These are phyloP conservation scores for Rhodosporidiobolus sp. DNA, from an alignment of 768 basidiomycete species.

Conservation along the genomic window DNA sequence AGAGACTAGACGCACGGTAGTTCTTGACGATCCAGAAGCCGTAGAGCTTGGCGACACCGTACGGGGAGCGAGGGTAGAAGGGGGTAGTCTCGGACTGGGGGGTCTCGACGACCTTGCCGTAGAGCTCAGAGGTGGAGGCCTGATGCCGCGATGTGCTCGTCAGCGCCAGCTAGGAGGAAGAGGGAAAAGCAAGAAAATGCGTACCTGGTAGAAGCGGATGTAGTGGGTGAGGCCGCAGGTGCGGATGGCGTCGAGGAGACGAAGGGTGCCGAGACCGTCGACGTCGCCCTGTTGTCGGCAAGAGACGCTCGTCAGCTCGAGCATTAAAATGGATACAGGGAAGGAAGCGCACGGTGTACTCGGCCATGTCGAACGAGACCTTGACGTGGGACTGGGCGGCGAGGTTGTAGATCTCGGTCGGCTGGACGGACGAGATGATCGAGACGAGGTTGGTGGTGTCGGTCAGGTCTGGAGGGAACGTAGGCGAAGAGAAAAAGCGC, in stretches of 20 bases:
- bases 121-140: slow-evolving; percentile 93
- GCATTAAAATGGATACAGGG: background rate
- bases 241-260: slow-evolving; percentile 90
- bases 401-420: slow-evolving; percentile 95
- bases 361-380: slow-evolving; percentile 98
- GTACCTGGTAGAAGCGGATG: slow-evolving; percentile 82
- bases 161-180: background rate
- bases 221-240: slow-evolving; percentile 92
- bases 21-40: slow-evolving; percentile 51
- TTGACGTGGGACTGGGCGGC: slow-evolving; percentile 98
- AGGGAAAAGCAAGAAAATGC: background rate
- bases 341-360: slow-evolving; percentile 65
- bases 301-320: background rate
- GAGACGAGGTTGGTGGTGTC: slow-evolving; percentile 97
- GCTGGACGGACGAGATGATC: slow-evolving; percentile 89
- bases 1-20: slow-evolving; percentile 41
- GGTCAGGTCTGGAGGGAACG: slow-evolving; percentile 75
- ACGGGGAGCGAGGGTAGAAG: slow-evolving; percentile 96
- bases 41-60: slow-evolving; percentile 86
- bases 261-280: slow-evolving; percentile 89
- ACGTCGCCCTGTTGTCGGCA: slow-evolving; percentile 67
- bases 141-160: slow-evolving; percentile 14
- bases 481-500: background rate
- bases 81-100: slow-evolving; percentile 95
- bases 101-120: slow-evolving; percentile 92